phyloP scores from a whole-genome alignment of 1,284 basidiomycete genomes.

The Tetrapyrgos nigripes region DNA sequence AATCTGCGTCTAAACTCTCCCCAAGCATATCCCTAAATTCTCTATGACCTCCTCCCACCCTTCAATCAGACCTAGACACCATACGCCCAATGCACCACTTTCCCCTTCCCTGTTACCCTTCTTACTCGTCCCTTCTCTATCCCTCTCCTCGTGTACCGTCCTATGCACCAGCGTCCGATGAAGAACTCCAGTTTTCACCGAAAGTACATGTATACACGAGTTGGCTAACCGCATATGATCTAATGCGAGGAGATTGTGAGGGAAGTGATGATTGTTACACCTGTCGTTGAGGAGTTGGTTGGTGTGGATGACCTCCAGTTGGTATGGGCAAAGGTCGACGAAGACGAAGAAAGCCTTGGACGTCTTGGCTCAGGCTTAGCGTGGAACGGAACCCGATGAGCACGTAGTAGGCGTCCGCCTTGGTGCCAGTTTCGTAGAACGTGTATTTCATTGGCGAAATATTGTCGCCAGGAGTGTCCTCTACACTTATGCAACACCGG shows the following conservation, averaged over 20 bases:
- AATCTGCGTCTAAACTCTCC: no score
- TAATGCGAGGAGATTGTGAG: constrained; percentile 86
- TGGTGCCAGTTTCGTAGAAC: constrained; percentile 81
- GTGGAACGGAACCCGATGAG: constrained; percentile 63
- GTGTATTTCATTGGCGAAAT: background rate
- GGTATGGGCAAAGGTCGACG: no score
- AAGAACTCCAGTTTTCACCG: constrained; percentile 80
- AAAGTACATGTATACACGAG: constrained; percentile 88
- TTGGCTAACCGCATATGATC: constrained; percentile 92
- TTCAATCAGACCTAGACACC: no score
- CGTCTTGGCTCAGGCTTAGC: constrained; percentile 30
- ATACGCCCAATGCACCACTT: no score
- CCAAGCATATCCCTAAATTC: background rate
- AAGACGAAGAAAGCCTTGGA: constrained; percentile 6
- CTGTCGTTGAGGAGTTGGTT: constrained; percentile 21
- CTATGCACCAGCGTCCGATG: constrained; percentile 79
- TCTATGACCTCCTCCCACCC: background rate
- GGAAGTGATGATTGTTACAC: constrained; percentile 85
- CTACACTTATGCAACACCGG: constrained; percentile 18
- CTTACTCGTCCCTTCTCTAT: constrained; percentile 58
- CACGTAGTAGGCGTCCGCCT: constrained; percentile 79
- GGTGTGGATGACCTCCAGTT: no score
- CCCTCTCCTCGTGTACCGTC: no score
- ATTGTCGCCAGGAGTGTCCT: constrained; percentile 43
- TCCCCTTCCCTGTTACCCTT: background rate